Conservation (phyloP, 768 basidiomycete species). For the Aureoboletus auriporus region DNA sequence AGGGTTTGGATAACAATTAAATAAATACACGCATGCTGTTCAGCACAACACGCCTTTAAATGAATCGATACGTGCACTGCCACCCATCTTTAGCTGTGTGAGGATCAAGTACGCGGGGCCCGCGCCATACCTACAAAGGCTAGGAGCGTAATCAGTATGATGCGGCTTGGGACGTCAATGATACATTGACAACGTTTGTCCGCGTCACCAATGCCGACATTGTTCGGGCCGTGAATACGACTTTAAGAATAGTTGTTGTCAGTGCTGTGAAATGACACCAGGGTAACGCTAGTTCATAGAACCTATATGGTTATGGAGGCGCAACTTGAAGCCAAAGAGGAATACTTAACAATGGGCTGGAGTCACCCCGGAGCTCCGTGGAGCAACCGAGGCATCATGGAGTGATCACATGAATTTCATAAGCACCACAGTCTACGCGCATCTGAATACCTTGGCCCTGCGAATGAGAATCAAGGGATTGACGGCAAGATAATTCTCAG, state of each 20-base stretch:
- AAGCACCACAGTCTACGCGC: background rate
- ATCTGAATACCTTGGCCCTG: slow-evolving; percentile 5
- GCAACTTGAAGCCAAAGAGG: no score
- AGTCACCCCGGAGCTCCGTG: slow-evolving; percentile 6
- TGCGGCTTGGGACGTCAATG: background rate
- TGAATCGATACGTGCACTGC: slow-evolving; percentile 15
- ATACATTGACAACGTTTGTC: no score
- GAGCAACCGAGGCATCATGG: background rate
- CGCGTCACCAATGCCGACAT: no score
- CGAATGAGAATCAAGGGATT: slow-evolving; percentile 2
- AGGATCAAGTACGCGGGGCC: background rate
- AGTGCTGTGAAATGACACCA: no score
- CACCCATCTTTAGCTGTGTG: slow-evolving; percentile 8
- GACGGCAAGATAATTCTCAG: background rate
- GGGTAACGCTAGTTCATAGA: no score
- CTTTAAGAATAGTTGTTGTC: no score
- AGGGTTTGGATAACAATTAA: background rate
- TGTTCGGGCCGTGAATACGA: background rate
- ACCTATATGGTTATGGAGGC: no score
- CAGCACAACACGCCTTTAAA: slow-evolving; percentile 9
- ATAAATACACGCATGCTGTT: slow-evolving; percentile 10
- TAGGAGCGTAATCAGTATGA: slow-evolving; percentile 9
- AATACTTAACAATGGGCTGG: no score
- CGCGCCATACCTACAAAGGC: background rate
- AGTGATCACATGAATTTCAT: slow-evolving; percentile 11